Conservation (phyloP, 1,139 yeast genomes). For the Ogataea hybrid region DNA sequence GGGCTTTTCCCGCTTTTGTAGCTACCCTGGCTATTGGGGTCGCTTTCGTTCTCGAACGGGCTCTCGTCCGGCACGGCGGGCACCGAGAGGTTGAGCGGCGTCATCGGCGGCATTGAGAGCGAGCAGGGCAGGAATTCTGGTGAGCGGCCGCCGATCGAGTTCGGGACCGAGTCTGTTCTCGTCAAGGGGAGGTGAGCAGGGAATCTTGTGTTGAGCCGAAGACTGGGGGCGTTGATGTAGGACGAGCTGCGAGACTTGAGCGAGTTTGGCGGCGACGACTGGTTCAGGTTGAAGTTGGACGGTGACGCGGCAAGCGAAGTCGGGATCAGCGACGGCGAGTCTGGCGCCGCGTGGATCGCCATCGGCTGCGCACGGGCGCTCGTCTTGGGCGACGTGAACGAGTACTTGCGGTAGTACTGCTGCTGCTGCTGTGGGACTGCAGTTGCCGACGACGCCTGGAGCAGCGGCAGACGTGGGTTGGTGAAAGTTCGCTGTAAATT, state of each 20-base stretch:
- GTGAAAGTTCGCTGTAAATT: constrained; percentile 20
- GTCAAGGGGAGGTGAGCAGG: constrained; percentile 10
- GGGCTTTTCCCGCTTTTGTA: constrained; percentile 4
- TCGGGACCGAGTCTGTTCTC: constrained; percentile 23
- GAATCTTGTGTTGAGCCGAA: constrained; percentile 1
- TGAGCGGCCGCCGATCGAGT: constrained; percentile 31
- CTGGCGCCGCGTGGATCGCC: constrained; percentile 36
- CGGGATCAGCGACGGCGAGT: constrained; percentile 52
- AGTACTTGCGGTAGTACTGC: constrained; percentile 34
- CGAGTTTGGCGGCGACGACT: constrained; percentile 49
- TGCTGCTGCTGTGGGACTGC: constrained; percentile 20
- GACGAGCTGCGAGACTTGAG: constrained; percentile 23
- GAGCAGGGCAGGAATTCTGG: constrained; percentile 34
- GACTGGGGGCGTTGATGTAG: constrained; percentile 13
- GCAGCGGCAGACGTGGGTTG: constrained; percentile 20
- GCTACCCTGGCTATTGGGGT: constrained; percentile 8
- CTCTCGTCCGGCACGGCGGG: constrained; percentile 19
- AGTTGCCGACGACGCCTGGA: constrained; percentile 14
- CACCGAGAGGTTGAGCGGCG: constrained; percentile 31
- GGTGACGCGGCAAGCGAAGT: constrained; percentile 56
- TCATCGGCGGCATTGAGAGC: constrained; percentile 33
- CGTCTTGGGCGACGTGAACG: constrained; percentile 15
- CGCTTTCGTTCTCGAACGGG: constrained; percentile 16
- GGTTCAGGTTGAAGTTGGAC: constrained; percentile 50
- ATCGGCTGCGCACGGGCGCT: constrained; percentile 4